Evolutionary conservation across 805 yeast genomes (phyloP), one percentile per base, ranked within the genome.

Genomic region (Yamadazyma takamatsuzukensis): DNA sequence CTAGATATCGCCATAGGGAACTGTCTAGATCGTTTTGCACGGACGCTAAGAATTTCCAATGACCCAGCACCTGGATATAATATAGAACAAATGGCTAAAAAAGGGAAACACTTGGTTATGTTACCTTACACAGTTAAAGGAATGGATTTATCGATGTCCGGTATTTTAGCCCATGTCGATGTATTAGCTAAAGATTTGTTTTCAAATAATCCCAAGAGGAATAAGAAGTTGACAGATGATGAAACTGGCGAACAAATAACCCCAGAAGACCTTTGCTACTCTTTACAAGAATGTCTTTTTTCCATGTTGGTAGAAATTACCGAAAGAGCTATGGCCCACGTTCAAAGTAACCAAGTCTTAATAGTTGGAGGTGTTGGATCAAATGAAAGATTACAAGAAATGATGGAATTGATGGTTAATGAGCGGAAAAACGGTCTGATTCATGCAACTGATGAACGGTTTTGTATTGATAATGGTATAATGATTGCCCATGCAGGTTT

Each of bases 281-380:
- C 97, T 6, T 64, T 93, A 42, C 98, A 93, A 52, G 98, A 93
- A 51, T 83, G 87, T 21, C 62, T 93, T 18, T 93, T 84, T 56
- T 88, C 97, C 8, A 93, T 93, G 98, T 71, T 93, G 39, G 97
- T 93, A 12, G 98, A 93, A 57, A 93, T 93, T 47, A 93, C 98
- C 0, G 98, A 93, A 54, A 70, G 98, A 24, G 98, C 98, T 2
- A 84, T 93, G 95, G 98, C 98, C 0, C 98, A 93, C 52, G 97
- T 90, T 3, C 80, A 81, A 46, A 74, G 94, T 3, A 74, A 75
- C 40, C 95, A 89, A 54, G 98, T 93, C 13, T 66, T 93, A 30
- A 86, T 93, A 31, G 98, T 93, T 2, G 98, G 98, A 9, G 98
- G 98, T 15, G 98, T 93, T n/a, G 98, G 98, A 0, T 87, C 95